Conservation (phyloP, 106 monocot genomes). For the Dioscorea alata region DNA sequence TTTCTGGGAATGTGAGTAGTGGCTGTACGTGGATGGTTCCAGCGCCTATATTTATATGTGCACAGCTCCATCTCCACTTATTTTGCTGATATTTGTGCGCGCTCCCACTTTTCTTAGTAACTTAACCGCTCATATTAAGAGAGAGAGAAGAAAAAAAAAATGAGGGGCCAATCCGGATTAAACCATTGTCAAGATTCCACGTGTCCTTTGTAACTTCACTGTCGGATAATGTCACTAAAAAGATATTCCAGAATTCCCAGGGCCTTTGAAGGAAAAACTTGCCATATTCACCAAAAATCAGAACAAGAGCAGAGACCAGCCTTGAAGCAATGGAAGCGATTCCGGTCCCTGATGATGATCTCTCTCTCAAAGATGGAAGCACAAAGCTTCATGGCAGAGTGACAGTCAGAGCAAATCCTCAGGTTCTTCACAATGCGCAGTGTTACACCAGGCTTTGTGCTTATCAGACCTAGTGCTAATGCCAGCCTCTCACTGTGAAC, state of each 20-base stretch:
- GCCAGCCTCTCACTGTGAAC: slow-evolving; percentile 63
- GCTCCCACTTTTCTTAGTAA: too few relatives aligned
- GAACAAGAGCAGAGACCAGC: slow-evolving; percentile 51
- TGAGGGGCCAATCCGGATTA: too few relatives aligned
- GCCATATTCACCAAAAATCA: slow-evolving; percentile 48
- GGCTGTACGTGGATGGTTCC: too few relatives aligned
- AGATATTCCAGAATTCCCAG: not conserved
- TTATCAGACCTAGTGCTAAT: slow-evolving; percentile 45
- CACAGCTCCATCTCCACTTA: too few relatives aligned
- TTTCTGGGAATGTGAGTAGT: too few relatives aligned
- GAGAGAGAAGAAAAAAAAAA: too few relatives aligned
- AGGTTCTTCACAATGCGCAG: slow-evolving; percentile 64
- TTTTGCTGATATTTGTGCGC: too few relatives aligned
- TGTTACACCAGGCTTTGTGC: slow-evolving; percentile 30
- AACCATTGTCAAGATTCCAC: not conserved
- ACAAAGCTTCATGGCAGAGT: slow-evolving; percentile 41
- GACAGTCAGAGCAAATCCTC: slow-evolving; percentile 58
- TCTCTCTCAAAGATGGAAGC: slow-evolving; percentile 41
- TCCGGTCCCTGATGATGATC: slow-evolving; percentile 55
- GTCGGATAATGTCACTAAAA: not conserved
- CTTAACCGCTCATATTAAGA: too few relatives aligned
- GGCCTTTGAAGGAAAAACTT: not conserved
- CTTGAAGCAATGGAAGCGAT: slow-evolving; percentile 65
- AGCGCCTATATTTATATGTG: too few relatives aligned
- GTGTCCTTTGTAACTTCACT: not conserved